phyloP scores from a whole-genome alignment of 805 yeast species.

The Barnettozyma vustinii region DNA sequence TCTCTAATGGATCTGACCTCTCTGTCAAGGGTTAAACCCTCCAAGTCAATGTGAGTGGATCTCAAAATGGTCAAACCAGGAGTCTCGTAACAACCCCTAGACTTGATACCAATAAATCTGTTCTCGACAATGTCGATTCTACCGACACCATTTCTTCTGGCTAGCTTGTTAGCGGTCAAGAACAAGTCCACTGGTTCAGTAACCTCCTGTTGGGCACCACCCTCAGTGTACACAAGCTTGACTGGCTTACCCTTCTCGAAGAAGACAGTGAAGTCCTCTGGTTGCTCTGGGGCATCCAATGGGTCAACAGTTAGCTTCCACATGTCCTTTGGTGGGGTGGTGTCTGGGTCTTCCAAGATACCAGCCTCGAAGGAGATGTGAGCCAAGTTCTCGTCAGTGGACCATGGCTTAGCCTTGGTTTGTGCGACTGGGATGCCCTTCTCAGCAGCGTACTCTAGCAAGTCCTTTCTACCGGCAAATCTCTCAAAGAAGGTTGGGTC shows the following conservation, averaged over 20 bases:
- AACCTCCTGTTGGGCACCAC: slow-evolving; percentile 51
- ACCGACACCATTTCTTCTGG: slow-evolving; percentile 99
- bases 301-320: slow-evolving; percentile 99
- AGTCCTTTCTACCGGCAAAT: slow-evolving; percentile 97
- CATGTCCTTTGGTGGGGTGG: slow-evolving; percentile 99
- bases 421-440: slow-evolving; percentile 94
- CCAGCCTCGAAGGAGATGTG: slow-evolving; percentile 99
- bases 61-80: slow-evolving; percentile 96
- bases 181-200: slow-evolving; percentile 91
- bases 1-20: slow-evolving; percentile 98
- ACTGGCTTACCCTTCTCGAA: slow-evolving; percentile 86
- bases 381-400: slow-evolving; percentile 98
- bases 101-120: slow-evolving; percentile 97
- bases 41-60: slow-evolving; percentile 90
- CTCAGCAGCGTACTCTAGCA: slow-evolving; percentile 87
- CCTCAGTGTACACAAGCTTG: slow-evolving; percentile 62
- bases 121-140: slow-evolving; percentile 98
- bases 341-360: slow-evolving; percentile 96
- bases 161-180: slow-evolving; percentile 87
- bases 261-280: slow-evolving; percentile 81
- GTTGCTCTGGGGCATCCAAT: slow-evolving; percentile 85
- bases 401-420: slow-evolving; percentile 99
- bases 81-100: slow-evolving; percentile 99
- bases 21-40: slow-evolving; percentile 94
- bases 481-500: slow-evolving; percentile 89